phyloP scores from a whole-genome alignment of 2,329 filamentous ascomycete species.

The Calonectria henricotiae region DNA sequence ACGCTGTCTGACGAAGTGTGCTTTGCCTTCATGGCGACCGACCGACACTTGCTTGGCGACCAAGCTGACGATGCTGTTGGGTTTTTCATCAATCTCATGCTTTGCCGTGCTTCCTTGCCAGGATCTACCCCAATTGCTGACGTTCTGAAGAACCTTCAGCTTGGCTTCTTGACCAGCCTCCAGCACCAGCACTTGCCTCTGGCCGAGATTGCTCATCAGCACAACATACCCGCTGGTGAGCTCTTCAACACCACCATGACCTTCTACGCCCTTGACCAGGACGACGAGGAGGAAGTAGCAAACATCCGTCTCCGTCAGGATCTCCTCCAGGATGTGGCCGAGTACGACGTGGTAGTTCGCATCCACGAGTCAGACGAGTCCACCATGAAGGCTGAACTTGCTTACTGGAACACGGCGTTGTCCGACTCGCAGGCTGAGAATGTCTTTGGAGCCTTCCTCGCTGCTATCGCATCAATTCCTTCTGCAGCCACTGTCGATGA shows the following conservation, averaged over 20 bases:
- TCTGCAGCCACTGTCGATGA: not conserved
- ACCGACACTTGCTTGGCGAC: constrained; percentile 5
- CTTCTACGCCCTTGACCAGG: constrained; percentile 18
- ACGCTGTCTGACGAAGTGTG: constrained; percentile 1
- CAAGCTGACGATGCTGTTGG: constrained; percentile 11
- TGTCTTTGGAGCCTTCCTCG: constrained; percentile 5
- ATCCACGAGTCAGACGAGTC: constrained; percentile 17
- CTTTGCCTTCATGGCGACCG: constrained; percentile 15
- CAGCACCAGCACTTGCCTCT: constrained; percentile 11
- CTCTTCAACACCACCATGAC: constrained; percentile 24
- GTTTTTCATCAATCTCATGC: constrained; percentile 20
- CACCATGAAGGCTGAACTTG: constrained; percentile 16
- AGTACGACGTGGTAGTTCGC: constrained; percentile 8
- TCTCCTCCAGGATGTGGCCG: constrained; percentile 7
- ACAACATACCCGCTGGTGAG: not conserved
- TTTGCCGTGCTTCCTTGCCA: constrained; percentile 9
- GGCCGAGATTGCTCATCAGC: constrained; percentile 14
- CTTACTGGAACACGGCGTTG: constrained; percentile 17
- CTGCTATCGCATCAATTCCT: constrained; percentile 6
- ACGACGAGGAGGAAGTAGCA: not conserved
- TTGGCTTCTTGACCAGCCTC: constrained; percentile 2
- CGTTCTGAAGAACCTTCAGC: constrained; percentile 15
- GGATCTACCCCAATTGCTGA: not conserved
- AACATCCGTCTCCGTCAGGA: constrained; percentile 5
- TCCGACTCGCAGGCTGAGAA: constrained; percentile 5